phyloP scores from a whole-genome alignment of 1,284 basidiomycete species.

The Leccinum solheimii region DNA sequence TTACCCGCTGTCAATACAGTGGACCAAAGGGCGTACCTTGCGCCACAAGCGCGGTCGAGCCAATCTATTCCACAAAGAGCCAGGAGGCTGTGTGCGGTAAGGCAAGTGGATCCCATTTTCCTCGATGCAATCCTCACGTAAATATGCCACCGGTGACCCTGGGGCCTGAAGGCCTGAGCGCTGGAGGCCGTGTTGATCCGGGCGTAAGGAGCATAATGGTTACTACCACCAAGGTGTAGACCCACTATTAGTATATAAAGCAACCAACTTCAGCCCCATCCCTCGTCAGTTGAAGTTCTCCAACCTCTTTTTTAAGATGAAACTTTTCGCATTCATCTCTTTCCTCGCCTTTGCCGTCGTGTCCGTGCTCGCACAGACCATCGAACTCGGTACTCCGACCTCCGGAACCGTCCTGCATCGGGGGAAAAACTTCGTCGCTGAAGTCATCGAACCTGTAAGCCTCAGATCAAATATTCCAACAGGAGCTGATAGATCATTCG shows the following conservation, averaged over 20 bases:
- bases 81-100: not conserved
- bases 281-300: not conserved
- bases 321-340: constrained; percentile 4
- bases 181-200: not conserved
- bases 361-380: constrained; percentile 30
- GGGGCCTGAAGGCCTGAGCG: not conserved
- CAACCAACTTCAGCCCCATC: not conserved
- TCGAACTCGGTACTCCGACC: constrained; percentile 16
- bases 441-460: not conserved
- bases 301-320: constrained; percentile 18
- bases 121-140: not conserved
- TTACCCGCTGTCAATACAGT: not conserved
- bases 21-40: not conserved
- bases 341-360: constrained; percentile 10
- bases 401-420: not conserved
- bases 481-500: not conserved
- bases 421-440: not conserved
- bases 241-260: not conserved
- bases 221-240: not conserved
- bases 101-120: not conserved
- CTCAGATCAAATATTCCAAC: not conserved
- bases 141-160: not conserved
- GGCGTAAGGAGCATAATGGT: not conserved
- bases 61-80: not conserved
- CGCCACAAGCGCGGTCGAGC: not conserved